Base-by-base conservation (phyloP, 164 flowering plant species). In the Nymphaea thermarum region DNA sequence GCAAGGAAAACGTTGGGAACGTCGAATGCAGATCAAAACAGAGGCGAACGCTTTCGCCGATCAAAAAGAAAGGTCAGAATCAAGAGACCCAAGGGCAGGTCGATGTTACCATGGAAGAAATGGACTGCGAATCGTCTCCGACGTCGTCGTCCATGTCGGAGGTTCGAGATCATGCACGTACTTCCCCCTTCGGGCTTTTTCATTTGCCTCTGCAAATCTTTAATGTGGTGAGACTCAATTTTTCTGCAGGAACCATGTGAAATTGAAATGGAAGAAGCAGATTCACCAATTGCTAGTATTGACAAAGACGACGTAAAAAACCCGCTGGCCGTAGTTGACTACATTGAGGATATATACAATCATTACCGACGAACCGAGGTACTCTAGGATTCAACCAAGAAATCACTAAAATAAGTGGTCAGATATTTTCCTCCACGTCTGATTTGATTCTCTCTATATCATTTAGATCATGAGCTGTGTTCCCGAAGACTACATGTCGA, bases 281-380 rank as follows among this genome's bases (percentile, higher is more conserved):
- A 71, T 17, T 71, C 74, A 42, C 74, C 74, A 6, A n/a, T 67
- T 18, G 69, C 43, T 44, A 10, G 62, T 57, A 71, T 66, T 17
- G 74, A 71, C 55, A 43, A 71, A 47, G 47, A 17, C 36, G 74
- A 71, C 43, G 62, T 42, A 12, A 15, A 43, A 43, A 82, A 94
- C 66, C 81, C 86, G 10, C 84, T 90, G 7, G 92, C 98, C 0
- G 98, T 88, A 43, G 88, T 82, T 6, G 98, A 88, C 57, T 94
- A 91, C 63, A 67, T 94, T n/a, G 90, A 88, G 45, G 98, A 88
- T 43, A 70, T 94, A 18, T 86, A 88, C 76, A 64, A 75, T 3
- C 75, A 81, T 74, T 88, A 88, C 75, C 85, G 73, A 78, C 85
- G 83, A 80, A 67, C 65, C 14, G 87, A 83, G 86, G 84, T 85